Base-by-base conservation (phyloP, 176 grass and related monocot species). In the Canna indica region DNA sequence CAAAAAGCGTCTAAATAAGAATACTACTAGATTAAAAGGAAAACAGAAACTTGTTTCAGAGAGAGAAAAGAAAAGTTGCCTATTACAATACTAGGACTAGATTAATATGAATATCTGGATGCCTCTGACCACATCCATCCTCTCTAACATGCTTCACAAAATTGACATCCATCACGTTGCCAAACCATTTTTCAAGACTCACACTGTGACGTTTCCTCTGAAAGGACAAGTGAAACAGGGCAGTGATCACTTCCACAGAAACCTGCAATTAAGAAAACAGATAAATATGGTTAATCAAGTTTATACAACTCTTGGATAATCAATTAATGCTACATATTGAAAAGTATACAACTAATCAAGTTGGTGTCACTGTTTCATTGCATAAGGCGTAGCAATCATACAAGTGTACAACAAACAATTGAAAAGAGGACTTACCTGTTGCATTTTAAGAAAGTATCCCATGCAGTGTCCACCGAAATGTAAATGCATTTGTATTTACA, bases 221-320 rank as follows among this genome's bases (percentile, higher is more conserved):
- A 82, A 57, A 86, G 79, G 41, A 78, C 64, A 47, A 86, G 75
- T 18, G 83, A 74, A 65, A 86, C 79, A 75, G 83, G 83, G 25
- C 83, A 86, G 53, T 82, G 83, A 63, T 86, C 83, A 58, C 83
- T 86, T 25, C 78, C 83, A 39, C 77, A 86, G 66, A 81, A 86
- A 70, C 83, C 83, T 86, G 74, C 10, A 60, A 30, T 27, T 36
- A 39, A 50, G 3, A 65, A 16, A 36, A 34, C 2, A 17, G 53
- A 29, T 14, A 4, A 11, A 17, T 28, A 29, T 69, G 39, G 14
- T 48, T 48, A 33, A 48, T 8, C 48, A 70, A 70, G 9, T 28
- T 66, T 66, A 33, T 24, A 22, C 42, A 13, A 30, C 17, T 25
- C 17, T 22, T 39, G 9, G 17, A 66, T 11, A 38, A 66, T 9